Conservation (phyloP, 78 protist species). For the Dictyostelium brefeldianum region DNA sequence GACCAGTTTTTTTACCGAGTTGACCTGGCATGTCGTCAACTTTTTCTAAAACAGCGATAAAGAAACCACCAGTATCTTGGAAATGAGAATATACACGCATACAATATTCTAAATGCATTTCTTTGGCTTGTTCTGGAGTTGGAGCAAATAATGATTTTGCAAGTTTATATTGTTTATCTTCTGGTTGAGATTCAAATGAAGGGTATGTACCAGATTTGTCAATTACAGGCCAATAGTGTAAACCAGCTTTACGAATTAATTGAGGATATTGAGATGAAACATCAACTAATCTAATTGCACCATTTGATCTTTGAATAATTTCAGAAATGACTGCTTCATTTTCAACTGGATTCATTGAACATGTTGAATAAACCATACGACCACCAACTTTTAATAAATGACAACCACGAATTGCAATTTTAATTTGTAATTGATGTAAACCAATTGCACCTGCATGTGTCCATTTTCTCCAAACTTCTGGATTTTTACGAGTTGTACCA, state of each 20-base stretch:
- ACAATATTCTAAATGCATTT: slow-evolving; percentile 73
- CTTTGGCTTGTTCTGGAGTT: slow-evolving; percentile 66
- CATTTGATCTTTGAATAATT: slow-evolving; percentile 69
- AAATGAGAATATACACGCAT: slow-evolving; percentile 97
- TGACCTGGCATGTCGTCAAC: slow-evolving; percentile 79
- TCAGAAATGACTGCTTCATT: slow-evolving; percentile 98
- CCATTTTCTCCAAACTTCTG: slow-evolving; percentile 95
- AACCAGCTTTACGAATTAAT: slow-evolving; percentile 83
- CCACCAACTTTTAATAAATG: slow-evolving; percentile 95
- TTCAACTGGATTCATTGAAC: slow-evolving; percentile 98
- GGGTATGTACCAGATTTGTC: slow-evolving; percentile 42
- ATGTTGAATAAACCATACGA: slow-evolving; percentile 97
- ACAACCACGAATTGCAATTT: slow-evolving; percentile 89
- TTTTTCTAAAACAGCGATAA: slow-evolving; percentile 95
- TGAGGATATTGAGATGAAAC: slow-evolving; percentile 71
- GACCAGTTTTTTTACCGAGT: slow-evolving; percentile 29
- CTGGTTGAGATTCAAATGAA: slow-evolving; percentile 23
- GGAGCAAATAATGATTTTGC: slow-evolving; percentile 84
- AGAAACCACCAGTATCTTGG: slow-evolving; percentile 98
- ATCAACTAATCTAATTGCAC: slow-evolving; percentile 91
- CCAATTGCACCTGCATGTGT: slow-evolving; percentile 10
- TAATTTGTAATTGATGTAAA: slow-evolving; percentile 92
- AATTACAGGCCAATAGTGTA: slow-evolving; percentile 88
- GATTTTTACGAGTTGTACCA: slow-evolving; percentile 98
- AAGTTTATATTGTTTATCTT: neutral